Evolutionary conservation across 345 rosid species (phyloP), one percentile per base, ranked within the genome.

Genomic region (Schrenkiella parvula): DNA sequence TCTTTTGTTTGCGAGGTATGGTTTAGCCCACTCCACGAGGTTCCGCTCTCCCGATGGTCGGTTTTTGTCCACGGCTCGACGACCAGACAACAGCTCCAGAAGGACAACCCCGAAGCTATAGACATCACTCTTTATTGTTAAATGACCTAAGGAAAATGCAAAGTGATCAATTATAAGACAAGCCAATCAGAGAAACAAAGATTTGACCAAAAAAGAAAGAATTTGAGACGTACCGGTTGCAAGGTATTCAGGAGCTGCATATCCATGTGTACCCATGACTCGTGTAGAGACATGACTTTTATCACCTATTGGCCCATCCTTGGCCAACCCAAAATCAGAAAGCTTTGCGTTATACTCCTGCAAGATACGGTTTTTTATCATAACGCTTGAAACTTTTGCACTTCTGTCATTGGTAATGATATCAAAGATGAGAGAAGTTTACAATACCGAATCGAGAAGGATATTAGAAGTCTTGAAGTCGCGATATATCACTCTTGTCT

Each of bases 391-490:
- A 39, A 21, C 34, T 64, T 76, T 15, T 0, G 3, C 67, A 29
- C 11, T n/a, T 28, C 1, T 14, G 0, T 41, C 2, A 59, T 11
- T 46, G 35, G 14, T 1, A 22, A 41, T 41, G 4, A 14, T 47
- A 69, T 70, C 47, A 46, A 64, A 63, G 26, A 46, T 17, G n/a
- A 68, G 42, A 32, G 8, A 54, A 50, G 39, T 14, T 44, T 55
- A 9, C n/a, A 54, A n/a, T 84, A 91, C 99, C 79, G 93, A 88
- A 77, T 95, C 99, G 57, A 95, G 90, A 68, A 95, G 81, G 79
- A 91, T 91, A 76, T 95, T 95, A 17, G 99, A 95, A 17, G 99
- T 89, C 82, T 95, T 95, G 79, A 95, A 95, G 80, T 95, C 99
- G 25, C 99, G 86, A 71, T 95, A 95, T 38, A 95, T 95, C 62